phyloP scores from a whole-genome alignment of 306 rosid species.

The Carpinus fangiana region DNA sequence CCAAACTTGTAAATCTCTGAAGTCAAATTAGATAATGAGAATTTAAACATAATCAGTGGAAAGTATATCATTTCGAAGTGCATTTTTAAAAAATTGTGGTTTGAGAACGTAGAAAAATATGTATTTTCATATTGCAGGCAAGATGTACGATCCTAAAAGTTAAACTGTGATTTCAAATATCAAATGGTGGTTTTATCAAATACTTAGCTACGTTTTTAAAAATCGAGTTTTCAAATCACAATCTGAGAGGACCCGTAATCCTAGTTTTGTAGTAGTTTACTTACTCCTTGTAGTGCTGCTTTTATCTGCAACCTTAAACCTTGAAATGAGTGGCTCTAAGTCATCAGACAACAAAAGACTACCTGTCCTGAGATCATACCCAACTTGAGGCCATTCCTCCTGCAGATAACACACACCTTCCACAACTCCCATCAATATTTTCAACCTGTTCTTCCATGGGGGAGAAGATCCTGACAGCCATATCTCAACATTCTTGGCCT shows the following conservation, averaged over 20 bases:
- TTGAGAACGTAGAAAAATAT: too few species aligned
- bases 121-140: too few species aligned
- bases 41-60: too few species aligned
- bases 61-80: too few species aligned
- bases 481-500: conserved; percentile 43
- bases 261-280: conserved; percentile 1
- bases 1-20: conserved; percentile 60
- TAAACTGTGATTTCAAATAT: too few species aligned
- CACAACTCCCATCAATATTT: conserved; percentile 51
- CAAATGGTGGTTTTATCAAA: too few species aligned
- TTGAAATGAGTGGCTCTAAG: conserved; percentile 53
- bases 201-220: too few species aligned
- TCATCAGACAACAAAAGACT: conserved; percentile 50
- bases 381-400: conserved; percentile 68
- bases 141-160: too few species aligned
- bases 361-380: conserved; percentile 54
- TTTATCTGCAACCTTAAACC: conserved; percentile 59
- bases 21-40: background rate
- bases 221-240: too few species aligned
- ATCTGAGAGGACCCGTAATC: background rate
- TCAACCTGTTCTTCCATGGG: conserved; percentile 60
- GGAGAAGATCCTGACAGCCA: conserved; percentile 52
- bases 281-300: conserved; percentile 42
- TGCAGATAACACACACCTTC: conserved; percentile 58
- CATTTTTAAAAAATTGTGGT: too few species aligned